phyloP scores from a whole-genome alignment of 495 filamentous ascomycete species.

The Massariosphaeria phaeospora region DNA sequence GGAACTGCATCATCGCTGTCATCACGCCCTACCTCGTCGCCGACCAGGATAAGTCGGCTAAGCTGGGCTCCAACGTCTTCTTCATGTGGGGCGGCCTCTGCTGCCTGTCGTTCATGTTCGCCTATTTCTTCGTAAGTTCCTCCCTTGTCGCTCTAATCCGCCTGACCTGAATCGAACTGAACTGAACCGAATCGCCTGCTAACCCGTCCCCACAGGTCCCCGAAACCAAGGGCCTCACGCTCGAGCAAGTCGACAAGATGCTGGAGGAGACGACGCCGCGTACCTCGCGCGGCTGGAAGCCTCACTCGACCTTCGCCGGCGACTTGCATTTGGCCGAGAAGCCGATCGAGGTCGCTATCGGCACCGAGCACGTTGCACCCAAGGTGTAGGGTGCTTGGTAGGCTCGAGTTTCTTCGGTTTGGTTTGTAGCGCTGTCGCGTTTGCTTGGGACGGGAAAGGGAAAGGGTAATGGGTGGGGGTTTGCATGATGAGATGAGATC shows the following conservation, averaged over 20 bases:
- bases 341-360: conserved; percentile 28
- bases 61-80: conserved; percentile 70
- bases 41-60: conserved; percentile 48
- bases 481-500: no score
- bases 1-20: conserved; percentile 66
- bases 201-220: background rate
- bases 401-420: background rate
- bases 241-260: conserved; percentile 88
- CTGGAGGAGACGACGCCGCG: conserved; percentile 75
- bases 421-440: no score
- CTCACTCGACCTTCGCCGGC: conserved; percentile 62
- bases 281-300: conserved; percentile 65
- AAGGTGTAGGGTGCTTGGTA: background rate
- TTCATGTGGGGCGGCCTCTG: conserved; percentile 74
- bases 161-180: background rate
- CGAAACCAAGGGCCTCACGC: conserved; percentile 55
- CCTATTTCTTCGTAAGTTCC: conserved; percentile 17
- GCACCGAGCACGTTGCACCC: conserved; percentile 1
- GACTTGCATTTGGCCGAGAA: conserved; percentile 55
- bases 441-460: no score
- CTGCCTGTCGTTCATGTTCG: conserved; percentile 46
- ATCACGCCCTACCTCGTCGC: conserved; percentile 79
- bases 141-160: no score
- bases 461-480: no score
- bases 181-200: background rate